Percentiles rank a stretch among this genome's conserved stretches.
Conservation (phyloP, 176 grass and related monocot species). For the Echinochloa phyllopogon region DNA sequence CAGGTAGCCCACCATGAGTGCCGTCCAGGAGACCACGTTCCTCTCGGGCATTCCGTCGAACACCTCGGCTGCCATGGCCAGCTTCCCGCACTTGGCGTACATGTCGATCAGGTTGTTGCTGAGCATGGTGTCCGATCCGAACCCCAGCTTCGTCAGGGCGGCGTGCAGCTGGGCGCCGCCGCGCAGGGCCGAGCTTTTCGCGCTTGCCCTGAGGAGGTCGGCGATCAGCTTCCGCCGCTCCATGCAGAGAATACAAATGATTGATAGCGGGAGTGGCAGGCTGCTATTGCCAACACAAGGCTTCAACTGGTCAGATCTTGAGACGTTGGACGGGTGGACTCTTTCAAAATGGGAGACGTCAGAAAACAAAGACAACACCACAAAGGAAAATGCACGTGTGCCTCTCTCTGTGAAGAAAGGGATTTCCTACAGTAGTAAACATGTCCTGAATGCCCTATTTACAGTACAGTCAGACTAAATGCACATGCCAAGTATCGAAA, state of each 20-base stretch:
- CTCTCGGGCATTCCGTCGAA: slow-evolving; percentile 49
- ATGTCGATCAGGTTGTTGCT: slow-evolving; percentile 52
- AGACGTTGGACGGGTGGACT: not conserved
- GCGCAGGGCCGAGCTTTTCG: slow-evolving; percentile 13
- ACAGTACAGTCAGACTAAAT: not conserved
- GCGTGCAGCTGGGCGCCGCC: slow-evolving; percentile 53
- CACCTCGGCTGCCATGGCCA: slow-evolving; percentile 28
- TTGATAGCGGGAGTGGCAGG: too few species aligned
- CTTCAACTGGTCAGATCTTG: too few species aligned
- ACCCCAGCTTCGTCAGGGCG: slow-evolving; percentile 41
- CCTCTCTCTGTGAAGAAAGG: too few species aligned
- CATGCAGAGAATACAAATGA: too few species aligned
- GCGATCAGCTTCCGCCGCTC: slow-evolving; percentile 52
- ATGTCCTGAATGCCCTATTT: not conserved
- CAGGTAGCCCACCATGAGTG: slow-evolving; percentile 62
- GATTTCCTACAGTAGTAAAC: not conserved
- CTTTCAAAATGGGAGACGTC: too few species aligned
- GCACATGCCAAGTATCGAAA: not conserved
- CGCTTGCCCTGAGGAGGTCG: slow-evolving; percentile 49
- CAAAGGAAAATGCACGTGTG: not conserved
- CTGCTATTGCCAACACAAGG: too few species aligned
- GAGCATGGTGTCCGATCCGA: slow-evolving; percentile 50
- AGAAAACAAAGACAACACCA: not conserved
- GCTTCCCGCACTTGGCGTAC: slow-evolving; percentile 56
- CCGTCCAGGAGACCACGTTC: slow-evolving; percentile 67